These are phyloP conservation scores for Luzula sylvatica DNA, from an alignment of 176 grass and related monocot genomes.

Conservation along the genomic window DNA sequence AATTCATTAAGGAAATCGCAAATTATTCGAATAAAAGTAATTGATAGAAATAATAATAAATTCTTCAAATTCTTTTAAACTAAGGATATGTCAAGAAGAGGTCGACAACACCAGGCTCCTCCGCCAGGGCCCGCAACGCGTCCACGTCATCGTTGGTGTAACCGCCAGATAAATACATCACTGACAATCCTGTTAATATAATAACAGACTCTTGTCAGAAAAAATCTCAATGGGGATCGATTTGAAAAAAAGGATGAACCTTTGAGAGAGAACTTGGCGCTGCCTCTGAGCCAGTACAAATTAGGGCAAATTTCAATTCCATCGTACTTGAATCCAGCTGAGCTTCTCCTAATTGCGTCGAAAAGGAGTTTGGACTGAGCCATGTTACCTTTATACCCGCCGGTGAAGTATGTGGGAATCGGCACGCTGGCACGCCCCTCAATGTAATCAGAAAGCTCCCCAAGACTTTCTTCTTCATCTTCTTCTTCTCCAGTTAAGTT, in stretches of 20 bases:
- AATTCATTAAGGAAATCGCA: conserved; percentile 41
- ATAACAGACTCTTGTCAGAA: not conserved
- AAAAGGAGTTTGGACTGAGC: conserved; percentile 46
- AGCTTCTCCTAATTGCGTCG: conserved; percentile 20
- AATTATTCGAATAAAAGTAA: not conserved
- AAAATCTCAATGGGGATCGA: too few relatives aligned
- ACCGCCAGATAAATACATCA: conserved; percentile 65
- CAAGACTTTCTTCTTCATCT: not conserved
- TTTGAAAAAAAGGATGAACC: conserved; percentile 21
- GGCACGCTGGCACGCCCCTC: conserved; percentile 63
- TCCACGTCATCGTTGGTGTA: conserved; percentile 81
- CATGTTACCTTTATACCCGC: conserved; percentile 44
- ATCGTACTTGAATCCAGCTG: conserved; percentile 35
- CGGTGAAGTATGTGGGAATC: conserved; percentile 90
- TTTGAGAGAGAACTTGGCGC: conserved; percentile 60
- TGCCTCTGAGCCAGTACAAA: conserved; percentile 89
- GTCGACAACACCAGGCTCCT: conserved; percentile 62
- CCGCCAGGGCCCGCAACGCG: conserved; percentile 67
- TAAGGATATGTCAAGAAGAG: conserved; percentile 91
- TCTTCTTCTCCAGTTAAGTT: not conserved
- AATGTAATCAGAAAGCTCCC: conserved; percentile 53
- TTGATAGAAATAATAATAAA: not conserved
- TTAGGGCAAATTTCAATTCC: conserved; percentile 75
- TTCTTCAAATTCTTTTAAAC: not conserved
- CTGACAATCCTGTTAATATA: conserved; percentile 47